phyloP scores from a whole-genome alignment of 805 yeast species.

The Lachancea lanzarotensis region DNA sequence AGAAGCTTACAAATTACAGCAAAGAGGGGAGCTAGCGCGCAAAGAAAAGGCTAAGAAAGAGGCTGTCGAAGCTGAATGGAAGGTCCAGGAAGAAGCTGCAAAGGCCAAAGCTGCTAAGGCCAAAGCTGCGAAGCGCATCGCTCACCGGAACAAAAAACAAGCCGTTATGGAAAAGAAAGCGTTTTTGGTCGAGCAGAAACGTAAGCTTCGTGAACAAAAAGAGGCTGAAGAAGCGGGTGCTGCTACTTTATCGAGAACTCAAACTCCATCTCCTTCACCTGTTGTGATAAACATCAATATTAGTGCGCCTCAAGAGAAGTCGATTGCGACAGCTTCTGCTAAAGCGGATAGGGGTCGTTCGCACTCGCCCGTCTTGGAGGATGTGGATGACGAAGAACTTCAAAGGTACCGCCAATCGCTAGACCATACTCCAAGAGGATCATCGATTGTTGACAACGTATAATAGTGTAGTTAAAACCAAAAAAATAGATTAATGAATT shows the following conservation, averaged over 20 bases:
- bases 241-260: background rate
- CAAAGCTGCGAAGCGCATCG: background rate
- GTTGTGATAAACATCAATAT: slow-evolving; percentile 8
- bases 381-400: slow-evolving; percentile 31
- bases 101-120: slow-evolving; percentile 4
- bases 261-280: slow-evolving; percentile 2
- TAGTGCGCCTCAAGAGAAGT: background rate
- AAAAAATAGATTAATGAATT: background rate
- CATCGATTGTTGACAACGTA: slow-evolving; percentile 27
- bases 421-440: slow-evolving; percentile 20
- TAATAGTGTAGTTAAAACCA: slow-evolving; percentile 3
- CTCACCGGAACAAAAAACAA: background rate
- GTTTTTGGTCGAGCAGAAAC: slow-evolving; percentile 4
- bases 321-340: too few relatives aligned
- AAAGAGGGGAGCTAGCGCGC: background rate
- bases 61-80: background rate
- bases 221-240: background rate
- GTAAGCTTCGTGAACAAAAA: background rate
- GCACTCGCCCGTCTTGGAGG: slow-evolving; percentile 25
- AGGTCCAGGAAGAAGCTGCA: slow-evolving; percentile 6
- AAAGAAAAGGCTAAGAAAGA: slow-evolving; percentile 1
- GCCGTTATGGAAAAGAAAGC: slow-evolving; percentile 6
- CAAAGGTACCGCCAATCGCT: slow-evolving; percentile 23
- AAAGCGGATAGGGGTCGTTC: slow-evolving; percentile 2
- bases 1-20: slow-evolving; percentile 2